Percentiles rank a stretch among this genome's conserved stretches.
These are phyloP conservation scores for Pseudogymnoascus sp. DNA, from an alignment of 2,329 filamentous ascomycete species.

Conservation along the genomic window DNA sequence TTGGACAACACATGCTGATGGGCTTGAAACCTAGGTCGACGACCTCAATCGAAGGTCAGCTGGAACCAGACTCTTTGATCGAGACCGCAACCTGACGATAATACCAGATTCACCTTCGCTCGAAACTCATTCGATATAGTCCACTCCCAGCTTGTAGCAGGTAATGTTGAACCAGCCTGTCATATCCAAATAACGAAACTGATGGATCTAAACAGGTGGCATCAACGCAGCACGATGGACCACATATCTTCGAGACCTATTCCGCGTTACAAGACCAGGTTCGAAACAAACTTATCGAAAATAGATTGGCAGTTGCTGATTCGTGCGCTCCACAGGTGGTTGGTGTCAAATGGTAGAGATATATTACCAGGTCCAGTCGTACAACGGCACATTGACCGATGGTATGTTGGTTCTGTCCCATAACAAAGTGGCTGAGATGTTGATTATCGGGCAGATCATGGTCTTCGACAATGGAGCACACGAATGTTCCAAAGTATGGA, in stretches of 20 bases:
- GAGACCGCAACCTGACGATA: slow-evolving; percentile 1
- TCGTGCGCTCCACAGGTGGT: slow-evolving; percentile 38
- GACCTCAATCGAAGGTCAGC: slow-evolving; percentile 58
- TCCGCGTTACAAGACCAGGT: slow-evolving; percentile 57
- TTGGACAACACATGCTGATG: slow-evolving; percentile 8
- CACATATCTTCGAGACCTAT: slow-evolving; percentile 68
- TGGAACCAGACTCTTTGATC: not conserved
- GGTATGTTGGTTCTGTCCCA: slow-evolving; percentile 32
- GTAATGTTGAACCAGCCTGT: slow-evolving; percentile 22
- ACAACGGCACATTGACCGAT: slow-evolving; percentile 68
- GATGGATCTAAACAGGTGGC: slow-evolving; percentile 39
- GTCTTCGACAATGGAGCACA: slow-evolving; percentile 59
- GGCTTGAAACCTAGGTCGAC: slow-evolving; percentile 42
- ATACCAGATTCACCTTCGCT: slow-evolving; percentile 54
- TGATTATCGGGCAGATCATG: slow-evolving; percentile 41
- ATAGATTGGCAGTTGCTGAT: not conserved
- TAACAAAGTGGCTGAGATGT: slow-evolving; percentile 14
- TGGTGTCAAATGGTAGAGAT: slow-evolving; percentile 89
- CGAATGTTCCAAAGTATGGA: slow-evolving; percentile 55
- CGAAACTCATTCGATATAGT: slow-evolving; percentile 72
- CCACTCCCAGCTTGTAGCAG: slow-evolving; percentile 63
- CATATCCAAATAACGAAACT: slow-evolving; percentile 1
- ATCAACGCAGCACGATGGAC: slow-evolving; percentile 67
- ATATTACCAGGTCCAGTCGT: slow-evolving; percentile 77
- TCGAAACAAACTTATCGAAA: not conserved